phyloP scores from a whole-genome alignment of 2,329 filamentous ascomycete species.

The Alternaria angustiovoidea region DNA sequence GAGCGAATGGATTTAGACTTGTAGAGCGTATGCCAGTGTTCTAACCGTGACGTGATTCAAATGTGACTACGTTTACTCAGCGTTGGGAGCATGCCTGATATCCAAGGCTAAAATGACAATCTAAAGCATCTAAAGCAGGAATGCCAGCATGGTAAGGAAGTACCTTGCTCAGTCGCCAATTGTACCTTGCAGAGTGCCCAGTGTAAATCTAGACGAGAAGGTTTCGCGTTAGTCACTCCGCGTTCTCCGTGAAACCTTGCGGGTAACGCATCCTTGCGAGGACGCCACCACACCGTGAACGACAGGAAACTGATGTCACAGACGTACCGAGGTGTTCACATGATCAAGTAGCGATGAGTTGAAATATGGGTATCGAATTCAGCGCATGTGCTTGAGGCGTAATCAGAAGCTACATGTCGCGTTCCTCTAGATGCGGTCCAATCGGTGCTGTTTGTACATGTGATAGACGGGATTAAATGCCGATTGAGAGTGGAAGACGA shows the following conservation, averaged over 20 bases:
- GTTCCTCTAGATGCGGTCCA: constrained; percentile 7
- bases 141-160: not conserved
- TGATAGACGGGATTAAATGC: constrained; percentile 14
- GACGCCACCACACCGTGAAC: constrained; percentile 8
- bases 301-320: constrained; percentile 1
- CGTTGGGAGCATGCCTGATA: not conserved
- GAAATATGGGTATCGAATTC: constrained; percentile 10
- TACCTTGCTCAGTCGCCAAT: constrained; percentile 1
- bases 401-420: constrained; percentile 6
- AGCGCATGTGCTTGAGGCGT: constrained; percentile 11
- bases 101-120: not conserved
- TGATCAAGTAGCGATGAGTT: constrained; percentile 6
- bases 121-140: not conserved
- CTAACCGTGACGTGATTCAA: not conserved
- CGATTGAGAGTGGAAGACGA: constrained; percentile 2
- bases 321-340: not conserved
- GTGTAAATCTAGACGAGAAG: constrained; percentile 9
- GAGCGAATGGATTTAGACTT: constrained; percentile 3
- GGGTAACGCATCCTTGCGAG: constrained; percentile 19
- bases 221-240: constrained; percentile 10
- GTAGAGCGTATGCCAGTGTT: not conserved
- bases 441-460: constrained; percentile 27
- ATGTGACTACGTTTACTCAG: not conserved
- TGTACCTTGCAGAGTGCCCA: constrained; percentile 1
- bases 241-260: constrained; percentile 21